Evolutionary conservation across 257 asterid genomes (phyloP).

Genomic region (Gentiana dahurica): DNA sequence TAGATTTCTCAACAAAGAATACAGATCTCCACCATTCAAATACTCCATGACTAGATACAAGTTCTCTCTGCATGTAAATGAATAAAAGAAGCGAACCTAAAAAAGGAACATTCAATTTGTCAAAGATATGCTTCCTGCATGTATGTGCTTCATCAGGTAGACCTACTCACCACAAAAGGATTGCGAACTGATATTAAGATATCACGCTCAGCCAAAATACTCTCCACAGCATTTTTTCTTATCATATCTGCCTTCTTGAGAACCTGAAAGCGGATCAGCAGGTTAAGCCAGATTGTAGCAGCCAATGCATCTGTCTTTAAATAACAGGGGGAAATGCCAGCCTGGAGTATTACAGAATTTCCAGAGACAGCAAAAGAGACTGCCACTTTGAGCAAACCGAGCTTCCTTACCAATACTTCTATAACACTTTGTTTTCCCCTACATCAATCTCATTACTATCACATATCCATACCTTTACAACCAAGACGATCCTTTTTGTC

Average conservation of each 20-base stretch:
- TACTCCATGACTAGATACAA: constrained; percentile 99
- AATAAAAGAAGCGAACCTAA: constrained; percentile 96
- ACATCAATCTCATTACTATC: no score
- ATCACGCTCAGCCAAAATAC: constrained; percentile 98
- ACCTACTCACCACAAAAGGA: constrained; percentile 94
- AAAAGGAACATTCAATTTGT: constrained; percentile 18
- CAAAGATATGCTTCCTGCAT: constrained; percentile 12
- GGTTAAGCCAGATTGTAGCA: neutral
- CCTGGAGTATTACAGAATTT: no score
- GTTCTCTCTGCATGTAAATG: constrained; percentile 98
- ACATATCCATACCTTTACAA: no score
- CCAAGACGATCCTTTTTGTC: no score
- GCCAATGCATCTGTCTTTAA: no score
- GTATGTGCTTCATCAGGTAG: constrained; percentile 15
- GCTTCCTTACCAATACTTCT: no score
- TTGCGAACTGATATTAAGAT: constrained; percentile 95
- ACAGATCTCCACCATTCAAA: constrained; percentile 98
- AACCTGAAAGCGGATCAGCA: constrained; percentile 42
- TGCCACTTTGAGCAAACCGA: no score
- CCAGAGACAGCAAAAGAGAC: no score
- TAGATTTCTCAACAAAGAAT: constrained; percentile 88
- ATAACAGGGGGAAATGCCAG: no score
- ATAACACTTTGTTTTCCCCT: no score
- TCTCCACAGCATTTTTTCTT: constrained; percentile 97
- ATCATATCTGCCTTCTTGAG: constrained; percentile 98